Percentiles rank a stretch among this genome's conserved stretches.
Evolutionary conservation across 2,329 filamentous ascomycete species (phyloP).

Genomic region (Pseudogymnoascus sp.): DNA sequence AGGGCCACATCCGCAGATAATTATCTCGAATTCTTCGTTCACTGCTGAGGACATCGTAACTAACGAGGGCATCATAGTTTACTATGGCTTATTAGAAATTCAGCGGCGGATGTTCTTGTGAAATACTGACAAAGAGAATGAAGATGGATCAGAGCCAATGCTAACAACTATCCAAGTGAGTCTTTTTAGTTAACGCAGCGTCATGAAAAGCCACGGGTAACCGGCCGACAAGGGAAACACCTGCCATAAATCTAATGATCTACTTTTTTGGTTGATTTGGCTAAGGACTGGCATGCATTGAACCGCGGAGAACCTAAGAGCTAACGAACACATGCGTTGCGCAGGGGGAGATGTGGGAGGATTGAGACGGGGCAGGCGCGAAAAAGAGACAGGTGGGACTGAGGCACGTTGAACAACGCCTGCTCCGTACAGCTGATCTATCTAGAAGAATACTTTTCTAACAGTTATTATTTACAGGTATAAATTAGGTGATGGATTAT

Average conservation of each 20-base stretch:
- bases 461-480: not conserved
- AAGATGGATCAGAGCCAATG: not conserved
- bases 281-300: not conserved
- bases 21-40: constrained; percentile 18
- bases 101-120: not conserved
- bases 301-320: not conserved
- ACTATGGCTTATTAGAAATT: not conserved
- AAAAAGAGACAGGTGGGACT: not conserved
- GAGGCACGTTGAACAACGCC: not conserved
- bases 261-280: not conserved
- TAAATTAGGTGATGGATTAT: not conserved
- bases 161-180: not conserved
- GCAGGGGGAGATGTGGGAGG: not conserved
- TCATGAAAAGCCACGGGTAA: too few relatives aligned
- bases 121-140: not conserved
- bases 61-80: not conserved
- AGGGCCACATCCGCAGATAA: constrained; percentile 30
- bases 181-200: not conserved
- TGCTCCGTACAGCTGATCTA: too few relatives aligned
- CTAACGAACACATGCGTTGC: not conserved
- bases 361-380: not conserved
- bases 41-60: not conserved
- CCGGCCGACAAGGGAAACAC: too few relatives aligned
- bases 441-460: not conserved
- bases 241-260: too few relatives aligned